Conservation (phyloP, 176 grass and related monocot species). For the Otatea glauca region DNA sequence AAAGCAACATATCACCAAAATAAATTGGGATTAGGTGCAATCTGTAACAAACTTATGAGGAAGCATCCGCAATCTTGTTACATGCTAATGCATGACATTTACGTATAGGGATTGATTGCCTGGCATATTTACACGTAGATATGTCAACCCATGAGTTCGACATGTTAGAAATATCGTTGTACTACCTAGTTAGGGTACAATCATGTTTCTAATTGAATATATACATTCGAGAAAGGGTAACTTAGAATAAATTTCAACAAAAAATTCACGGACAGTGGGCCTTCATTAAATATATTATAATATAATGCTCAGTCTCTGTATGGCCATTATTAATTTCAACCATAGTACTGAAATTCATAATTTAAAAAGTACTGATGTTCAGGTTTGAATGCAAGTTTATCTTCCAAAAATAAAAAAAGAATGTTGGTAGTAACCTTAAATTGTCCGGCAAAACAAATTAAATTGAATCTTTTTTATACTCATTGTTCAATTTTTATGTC, state of each 20-base stretch:
- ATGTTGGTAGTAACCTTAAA: not conserved
- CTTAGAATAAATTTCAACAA: not conserved
- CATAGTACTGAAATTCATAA: not conserved
- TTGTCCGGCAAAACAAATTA: not conserved
- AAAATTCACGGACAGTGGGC: not conserved
- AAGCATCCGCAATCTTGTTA: not conserved
- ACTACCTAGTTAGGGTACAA: not conserved
- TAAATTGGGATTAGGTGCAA: conserved; percentile 8
- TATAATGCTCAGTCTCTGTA: not conserved
- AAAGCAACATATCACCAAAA: conserved; percentile 30
- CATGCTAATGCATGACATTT: not conserved
- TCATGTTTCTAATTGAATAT: not conserved
- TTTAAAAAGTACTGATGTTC: not conserved
- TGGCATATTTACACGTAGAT: not conserved
- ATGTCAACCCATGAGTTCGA: not conserved
- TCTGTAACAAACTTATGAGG: not conserved
- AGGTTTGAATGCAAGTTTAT: not conserved
- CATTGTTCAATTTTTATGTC: not conserved
- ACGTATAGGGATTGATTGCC: not conserved
- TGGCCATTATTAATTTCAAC: not conserved
- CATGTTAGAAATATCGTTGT: not conserved
- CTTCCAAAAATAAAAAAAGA: not conserved
- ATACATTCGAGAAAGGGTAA: not conserved
- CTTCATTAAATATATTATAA: not conserved
- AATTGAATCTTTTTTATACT: not conserved